phyloP scores from a whole-genome alignment of 148 eudicot species.

The Beta vulgaris region DNA sequence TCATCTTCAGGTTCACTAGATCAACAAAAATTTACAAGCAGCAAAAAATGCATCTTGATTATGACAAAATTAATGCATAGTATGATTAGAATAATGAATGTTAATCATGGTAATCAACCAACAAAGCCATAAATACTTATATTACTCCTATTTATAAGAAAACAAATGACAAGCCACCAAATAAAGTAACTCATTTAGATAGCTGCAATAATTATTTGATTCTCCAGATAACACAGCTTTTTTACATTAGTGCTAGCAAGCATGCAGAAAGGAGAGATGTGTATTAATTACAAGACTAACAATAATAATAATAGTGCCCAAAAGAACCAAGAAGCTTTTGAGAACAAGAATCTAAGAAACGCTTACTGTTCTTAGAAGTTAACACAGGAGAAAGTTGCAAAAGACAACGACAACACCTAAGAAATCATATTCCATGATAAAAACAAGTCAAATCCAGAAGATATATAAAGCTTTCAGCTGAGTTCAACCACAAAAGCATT shows the following conservation, averaged over 20 bases:
- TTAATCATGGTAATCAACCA: constrained; percentile 25
- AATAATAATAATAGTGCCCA: constrained; percentile 7
- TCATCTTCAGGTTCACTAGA: background rate
- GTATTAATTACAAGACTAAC: constrained; percentile 9
- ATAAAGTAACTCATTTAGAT: constrained; percentile 2
- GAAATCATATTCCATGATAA: constrained; percentile 11
- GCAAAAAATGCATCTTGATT: constrained; percentile 22
- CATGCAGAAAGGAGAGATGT: constrained; percentile 24
- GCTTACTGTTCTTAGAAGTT: background rate
- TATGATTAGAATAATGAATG: constrained; percentile 20
- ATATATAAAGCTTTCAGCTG: constrained; percentile 8
- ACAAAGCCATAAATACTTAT: constrained; percentile 17
- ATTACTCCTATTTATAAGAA: background rate
- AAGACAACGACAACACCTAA: constrained; percentile 6
- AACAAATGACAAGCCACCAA: constrained; percentile 12
- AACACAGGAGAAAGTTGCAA: constrained; percentile 11
- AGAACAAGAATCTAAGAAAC: constrained; percentile 4
- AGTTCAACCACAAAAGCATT: background rate
- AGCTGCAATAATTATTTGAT: constrained; percentile 23
- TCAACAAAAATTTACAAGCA: background rate
- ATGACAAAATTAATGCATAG: constrained; percentile 27
- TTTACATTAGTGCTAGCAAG: constrained; percentile 20
- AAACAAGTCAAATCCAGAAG: constrained; percentile 8
- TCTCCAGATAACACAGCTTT: constrained; percentile 7
- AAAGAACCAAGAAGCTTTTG: constrained; percentile 7